Percentiles rank a stretch among this genome's conserved stretches.
These are phyloP conservation scores for Hemileccinum rubropunctum DNA, from an alignment of 768 basidiomycete genomes.

Conservation along the genomic window DNA sequence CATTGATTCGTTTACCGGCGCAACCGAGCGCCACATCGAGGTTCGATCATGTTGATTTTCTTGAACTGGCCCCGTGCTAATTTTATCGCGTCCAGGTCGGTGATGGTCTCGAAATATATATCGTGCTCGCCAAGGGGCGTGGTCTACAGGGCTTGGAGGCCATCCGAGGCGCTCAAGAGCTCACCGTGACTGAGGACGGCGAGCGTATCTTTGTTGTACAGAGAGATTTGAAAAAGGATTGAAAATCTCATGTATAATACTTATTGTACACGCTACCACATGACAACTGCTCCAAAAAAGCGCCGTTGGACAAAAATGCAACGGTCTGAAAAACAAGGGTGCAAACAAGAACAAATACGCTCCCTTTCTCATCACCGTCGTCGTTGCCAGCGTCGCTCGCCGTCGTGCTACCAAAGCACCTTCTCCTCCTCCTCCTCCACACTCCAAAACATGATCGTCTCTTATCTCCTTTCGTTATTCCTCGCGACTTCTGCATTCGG, in stretches of 20 bases:
- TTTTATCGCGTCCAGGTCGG: conserved; percentile 61
- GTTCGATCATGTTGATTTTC: conserved; percentile 38
- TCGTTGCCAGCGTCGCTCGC: conserved; percentile 26
- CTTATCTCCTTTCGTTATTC: conserved; percentile 24
- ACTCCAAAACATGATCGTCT: conserved; percentile 17
- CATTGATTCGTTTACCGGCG: conserved; percentile 94
- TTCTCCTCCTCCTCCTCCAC: not conserved
- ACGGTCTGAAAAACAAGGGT: conserved; percentile 8
- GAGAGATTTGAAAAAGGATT: conserved; percentile 85
- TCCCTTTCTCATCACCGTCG: conserved; percentile 27
- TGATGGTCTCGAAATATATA: conserved; percentile 90
- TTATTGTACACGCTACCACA: no score
- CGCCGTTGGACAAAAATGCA: conserved; percentile 3
- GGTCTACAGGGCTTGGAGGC: conserved; percentile 56
- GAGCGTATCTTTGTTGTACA: conserved; percentile 76
- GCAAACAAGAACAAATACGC: conserved; percentile 28
- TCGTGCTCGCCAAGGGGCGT: conserved; percentile 73
- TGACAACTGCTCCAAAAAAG: no score
- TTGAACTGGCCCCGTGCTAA: conserved; percentile 1
- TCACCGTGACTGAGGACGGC: conserved; percentile 57
- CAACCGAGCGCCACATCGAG: conserved; percentile 98
- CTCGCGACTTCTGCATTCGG: conserved; percentile 30
- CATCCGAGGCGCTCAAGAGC: conserved; percentile 58
- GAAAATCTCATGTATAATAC: no score
- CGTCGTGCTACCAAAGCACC: conserved; percentile 8